phyloP scores from a whole-genome alignment of 257 asterid species.

The Cruciata laevipes region DNA sequence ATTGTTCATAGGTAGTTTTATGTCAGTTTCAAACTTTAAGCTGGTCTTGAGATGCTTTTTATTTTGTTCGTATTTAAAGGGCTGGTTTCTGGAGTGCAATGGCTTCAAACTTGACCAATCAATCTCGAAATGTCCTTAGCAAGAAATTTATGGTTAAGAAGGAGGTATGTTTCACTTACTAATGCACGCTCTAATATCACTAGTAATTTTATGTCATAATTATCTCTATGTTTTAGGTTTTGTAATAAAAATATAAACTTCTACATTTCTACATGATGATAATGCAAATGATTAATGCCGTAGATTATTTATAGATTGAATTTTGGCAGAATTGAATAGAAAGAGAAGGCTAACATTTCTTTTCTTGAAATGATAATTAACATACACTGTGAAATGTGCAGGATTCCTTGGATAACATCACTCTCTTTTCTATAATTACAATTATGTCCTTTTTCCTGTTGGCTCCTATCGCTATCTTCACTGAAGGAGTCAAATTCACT shows the following conservation, averaged over 20 bases:
- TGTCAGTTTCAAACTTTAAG: background rate
- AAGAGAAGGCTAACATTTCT: background rate
- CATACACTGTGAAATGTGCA: conserved; percentile 15
- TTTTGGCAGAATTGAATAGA: background rate
- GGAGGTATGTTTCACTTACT: conserved; percentile 45
- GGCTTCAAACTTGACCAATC: conserved; percentile 96
- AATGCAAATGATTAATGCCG: background rate
- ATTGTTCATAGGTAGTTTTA: conserved; percentile 12
- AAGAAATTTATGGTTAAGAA: conserved; percentile 87
- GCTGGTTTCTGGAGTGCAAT: conserved; percentile 96
- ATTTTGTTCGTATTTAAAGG: conserved; percentile 35
- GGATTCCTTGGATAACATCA: conserved; percentile 52
- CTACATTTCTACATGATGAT: background rate
- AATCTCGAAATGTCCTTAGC: conserved; percentile 95
- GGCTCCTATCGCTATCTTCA: conserved; percentile 38
- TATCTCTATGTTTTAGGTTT: background rate
- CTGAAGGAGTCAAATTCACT: conserved; percentile 54
- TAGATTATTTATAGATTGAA: background rate
- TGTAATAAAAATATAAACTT: background rate
- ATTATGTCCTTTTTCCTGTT: conserved; percentile 45
- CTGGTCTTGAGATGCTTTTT: conserved; percentile 9
- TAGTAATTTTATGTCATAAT: background rate
- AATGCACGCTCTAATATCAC: background rate
- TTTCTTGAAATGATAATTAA: conserved; percentile 14
- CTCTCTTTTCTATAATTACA: conserved; percentile 47